Conservation (phyloP, 371 early-diverging fungal genomes). For the Mortierella sp. region DNA sequence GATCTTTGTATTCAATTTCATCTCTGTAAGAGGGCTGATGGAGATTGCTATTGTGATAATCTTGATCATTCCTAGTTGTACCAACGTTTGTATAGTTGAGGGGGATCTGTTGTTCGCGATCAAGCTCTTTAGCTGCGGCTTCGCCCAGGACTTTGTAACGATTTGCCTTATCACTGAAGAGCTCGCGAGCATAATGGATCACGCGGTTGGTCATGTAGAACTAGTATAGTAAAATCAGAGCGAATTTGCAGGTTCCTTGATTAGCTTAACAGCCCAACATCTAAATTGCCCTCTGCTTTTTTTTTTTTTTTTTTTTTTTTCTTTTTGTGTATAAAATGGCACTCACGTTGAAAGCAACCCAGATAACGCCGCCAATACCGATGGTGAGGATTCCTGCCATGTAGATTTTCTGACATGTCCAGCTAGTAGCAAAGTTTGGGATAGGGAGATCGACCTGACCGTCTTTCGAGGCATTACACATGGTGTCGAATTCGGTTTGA, state of each 20-base stretch:
- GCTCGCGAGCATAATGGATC: conserved; percentile 55
- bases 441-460: conserved; percentile 18
- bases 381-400: conserved; percentile 25
- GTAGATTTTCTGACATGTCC: conserved; percentile 45
- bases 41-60: conserved; percentile 18
- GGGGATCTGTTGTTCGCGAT: conserved; percentile 55
- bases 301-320: background rate
- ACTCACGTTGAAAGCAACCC: conserved; percentile 48
- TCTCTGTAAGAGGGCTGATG: conserved; percentile 49
- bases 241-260: background rate
- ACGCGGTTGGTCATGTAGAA: conserved; percentile 56
- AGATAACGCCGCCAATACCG: conserved; percentile 36
- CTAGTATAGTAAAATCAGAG: conserved; percentile 11
- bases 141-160: conserved; percentile 51
- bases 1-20: conserved; percentile 52
- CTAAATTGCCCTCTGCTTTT: background rate
- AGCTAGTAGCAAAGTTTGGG: conserved; percentile 33
- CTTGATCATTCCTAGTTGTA: conserved; percentile 14
- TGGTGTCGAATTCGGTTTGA: conserved; percentile 27
- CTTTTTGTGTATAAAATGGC: background rate
- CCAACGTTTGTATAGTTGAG: conserved; percentile 50
- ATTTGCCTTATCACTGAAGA: conserved; percentile 34
- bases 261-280: background rate
- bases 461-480: conserved; percentile 30
- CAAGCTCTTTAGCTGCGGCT: conserved; percentile 45